These are phyloP conservation scores for Lathyrus sativus DNA, from an alignment of 306 rosid species.

Conservation along the genomic window DNA sequence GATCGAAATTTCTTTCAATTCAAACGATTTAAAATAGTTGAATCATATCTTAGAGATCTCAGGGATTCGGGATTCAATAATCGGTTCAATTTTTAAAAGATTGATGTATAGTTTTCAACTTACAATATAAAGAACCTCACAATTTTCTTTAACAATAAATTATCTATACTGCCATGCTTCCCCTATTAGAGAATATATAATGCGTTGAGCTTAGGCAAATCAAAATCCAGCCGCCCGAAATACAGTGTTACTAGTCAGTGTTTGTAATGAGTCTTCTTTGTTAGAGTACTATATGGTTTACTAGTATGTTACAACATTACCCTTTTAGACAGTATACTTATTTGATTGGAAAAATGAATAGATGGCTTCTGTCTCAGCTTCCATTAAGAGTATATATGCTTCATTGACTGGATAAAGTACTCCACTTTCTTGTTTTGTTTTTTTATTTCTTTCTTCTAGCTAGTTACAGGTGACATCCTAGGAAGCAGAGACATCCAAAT, in stretches of 20 bases:
- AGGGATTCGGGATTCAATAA: not conserved
- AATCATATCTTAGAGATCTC: not conserved
- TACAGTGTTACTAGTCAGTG: not conserved
- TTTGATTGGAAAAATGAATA: conserved; percentile 41
- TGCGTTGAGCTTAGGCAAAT: not conserved
- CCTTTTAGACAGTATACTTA: conserved; percentile 36
- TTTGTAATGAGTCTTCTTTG: conserved; percentile 19
- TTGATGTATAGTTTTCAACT: not conserved
- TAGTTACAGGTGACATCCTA: not conserved
- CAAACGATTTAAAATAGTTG: not conserved
- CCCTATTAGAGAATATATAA: not conserved
- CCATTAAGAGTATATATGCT: conserved; percentile 49
- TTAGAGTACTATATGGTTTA: conserved; percentile 23
- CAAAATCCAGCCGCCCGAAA: no score
- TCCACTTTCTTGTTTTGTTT: conserved; percentile 23
- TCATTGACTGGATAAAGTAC: conserved; percentile 43
- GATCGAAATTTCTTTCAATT: not conserved
- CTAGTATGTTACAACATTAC: conserved; percentile 43
- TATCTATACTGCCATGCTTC: conserved; percentile 16
- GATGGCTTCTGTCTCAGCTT: conserved; percentile 62
- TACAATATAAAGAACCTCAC: not conserved
- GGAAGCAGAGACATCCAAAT: no score
- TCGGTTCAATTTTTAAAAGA: not conserved
- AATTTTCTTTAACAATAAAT: conserved; percentile 2
- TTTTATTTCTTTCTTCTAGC: not conserved